phyloP scores from a whole-genome alignment of 2,329 filamentous ascomycete genomes.

The Ophiocordyceps camponoti-leonardi region DNA sequence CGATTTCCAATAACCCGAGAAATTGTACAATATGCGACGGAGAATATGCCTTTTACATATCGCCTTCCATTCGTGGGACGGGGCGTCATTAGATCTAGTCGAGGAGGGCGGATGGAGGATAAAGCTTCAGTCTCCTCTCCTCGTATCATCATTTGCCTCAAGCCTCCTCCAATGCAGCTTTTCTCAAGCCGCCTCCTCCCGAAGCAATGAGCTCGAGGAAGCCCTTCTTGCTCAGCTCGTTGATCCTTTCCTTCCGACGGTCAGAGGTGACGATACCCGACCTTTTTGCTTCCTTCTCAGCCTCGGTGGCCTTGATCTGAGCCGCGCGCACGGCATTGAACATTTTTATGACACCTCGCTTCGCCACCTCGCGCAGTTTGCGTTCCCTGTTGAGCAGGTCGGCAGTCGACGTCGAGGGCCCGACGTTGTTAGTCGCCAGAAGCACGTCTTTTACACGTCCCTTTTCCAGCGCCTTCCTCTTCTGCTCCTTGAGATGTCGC shows the following conservation, averaged over 20 bases:
- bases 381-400: constrained; percentile 56
- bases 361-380: constrained; percentile 68
- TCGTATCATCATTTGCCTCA: not conserved
- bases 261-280: constrained; percentile 63
- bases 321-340: constrained; percentile 92
- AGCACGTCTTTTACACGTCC: constrained; percentile 80
- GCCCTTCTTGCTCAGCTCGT: constrained; percentile 93
- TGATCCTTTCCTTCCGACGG: constrained; percentile 71
- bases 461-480: constrained; percentile 63
- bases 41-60: not conserved
- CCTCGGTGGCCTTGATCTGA: constrained; percentile 73
- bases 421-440: constrained; percentile 38
- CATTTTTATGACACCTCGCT: constrained; percentile 85
- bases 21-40: not conserved
- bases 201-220: constrained; percentile 80
- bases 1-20: constrained; percentile 45
- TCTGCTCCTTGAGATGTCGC: constrained; percentile 64
- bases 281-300: constrained; percentile 50
- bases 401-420: constrained; percentile 26
- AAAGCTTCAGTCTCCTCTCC: constrained; percentile 6
- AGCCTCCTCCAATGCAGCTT: constrained; percentile 40
- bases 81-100: not conserved
- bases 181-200: constrained; percentile 41
- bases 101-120: not conserved
- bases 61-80: not conserved